These are phyloP conservation scores for Torulaspora globosa DNA, from an alignment of 1,139 yeast genomes.

Conservation along the genomic window DNA sequence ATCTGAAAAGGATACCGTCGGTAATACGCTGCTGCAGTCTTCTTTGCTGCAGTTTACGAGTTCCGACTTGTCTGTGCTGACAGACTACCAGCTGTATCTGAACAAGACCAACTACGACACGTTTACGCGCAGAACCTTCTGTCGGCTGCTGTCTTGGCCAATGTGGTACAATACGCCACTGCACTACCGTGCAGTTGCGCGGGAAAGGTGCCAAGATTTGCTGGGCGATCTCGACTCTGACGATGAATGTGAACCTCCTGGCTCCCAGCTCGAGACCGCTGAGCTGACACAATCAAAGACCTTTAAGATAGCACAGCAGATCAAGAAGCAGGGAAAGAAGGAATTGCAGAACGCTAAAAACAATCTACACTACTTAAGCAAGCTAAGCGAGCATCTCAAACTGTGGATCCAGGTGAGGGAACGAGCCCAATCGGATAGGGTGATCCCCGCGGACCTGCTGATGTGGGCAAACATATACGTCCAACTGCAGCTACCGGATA, in stretches of 20 bases:
- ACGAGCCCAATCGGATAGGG: slow-evolving; percentile 8
- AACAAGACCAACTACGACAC: slow-evolving; percentile 60
- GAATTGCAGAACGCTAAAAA: slow-evolving; percentile 52
- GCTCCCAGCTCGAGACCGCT: slow-evolving; percentile 15
- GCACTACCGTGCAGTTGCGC: slow-evolving; percentile 48
- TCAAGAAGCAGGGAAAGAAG: slow-evolving; percentile 22
- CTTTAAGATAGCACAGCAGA: slow-evolving; percentile 24
- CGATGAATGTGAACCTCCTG: slow-evolving; percentile 21
- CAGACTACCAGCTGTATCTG: slow-evolving; percentile 60
- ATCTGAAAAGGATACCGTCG: slow-evolving; percentile 2
- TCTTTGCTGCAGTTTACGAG: slow-evolving; percentile 27
- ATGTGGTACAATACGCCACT: slow-evolving; percentile 80
- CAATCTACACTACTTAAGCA: slow-evolving; percentile 36
- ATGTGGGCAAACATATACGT: slow-evolving; percentile 30
- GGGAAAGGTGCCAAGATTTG: slow-evolving; percentile 40
- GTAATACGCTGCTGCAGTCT: slow-evolving; percentile 16
- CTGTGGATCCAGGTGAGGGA: slow-evolving; percentile 23
- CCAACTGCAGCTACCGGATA: slow-evolving; percentile 29
- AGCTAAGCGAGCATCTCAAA: slow-evolving; percentile 19
- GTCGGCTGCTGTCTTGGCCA: slow-evolving; percentile 66
- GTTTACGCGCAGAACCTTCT: slow-evolving; percentile 59
- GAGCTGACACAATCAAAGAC: slow-evolving; percentile 32
- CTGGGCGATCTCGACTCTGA: slow-evolving; percentile 23
- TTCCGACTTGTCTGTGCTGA: slow-evolving; percentile 27
- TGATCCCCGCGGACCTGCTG: slow-evolving; percentile 23